Percentiles rank a stretch among this genome's conserved stretches.
These are phyloP conservation scores for Talaromyces sp. DNA, from an alignment of 2,329 filamentous ascomycete genomes.

Conservation along the genomic window DNA sequence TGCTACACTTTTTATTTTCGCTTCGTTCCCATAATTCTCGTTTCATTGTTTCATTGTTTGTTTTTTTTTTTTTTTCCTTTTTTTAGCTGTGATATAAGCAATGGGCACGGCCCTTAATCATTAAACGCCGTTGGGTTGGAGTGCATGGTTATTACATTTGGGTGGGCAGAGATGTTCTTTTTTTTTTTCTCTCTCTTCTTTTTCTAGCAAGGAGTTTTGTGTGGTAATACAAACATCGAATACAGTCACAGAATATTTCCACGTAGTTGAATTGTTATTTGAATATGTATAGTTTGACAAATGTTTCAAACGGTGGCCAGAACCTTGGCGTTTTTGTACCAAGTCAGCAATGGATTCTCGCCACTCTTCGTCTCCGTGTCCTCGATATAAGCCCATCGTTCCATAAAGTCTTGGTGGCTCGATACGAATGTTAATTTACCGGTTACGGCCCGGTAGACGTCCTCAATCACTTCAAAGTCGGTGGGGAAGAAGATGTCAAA, in stretches of 20 bases:
- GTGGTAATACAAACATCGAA: neutral
- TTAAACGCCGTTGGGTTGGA: neutral
- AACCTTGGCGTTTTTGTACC: conserved; percentile 94
- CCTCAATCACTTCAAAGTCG: conserved; percentile 84
- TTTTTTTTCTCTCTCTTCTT: neutral
- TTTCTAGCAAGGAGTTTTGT: neutral
- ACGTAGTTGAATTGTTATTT: neutral
- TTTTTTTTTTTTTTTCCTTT: neutral
- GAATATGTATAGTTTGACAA: neutral
- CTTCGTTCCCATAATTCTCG: neutral
- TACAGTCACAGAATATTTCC: neutral
- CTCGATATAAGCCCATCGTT: conserved; percentile 81
- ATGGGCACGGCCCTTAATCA: neutral
- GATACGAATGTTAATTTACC: conserved; percentile 82
- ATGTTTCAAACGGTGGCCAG: conserved; percentile 69
- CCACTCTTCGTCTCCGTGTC: conserved; percentile 84
- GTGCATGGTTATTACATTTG: neutral
- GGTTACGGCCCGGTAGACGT: conserved; percentile 87
- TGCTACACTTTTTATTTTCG: conserved; percentile 1
- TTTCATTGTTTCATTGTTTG: neutral
- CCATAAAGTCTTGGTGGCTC: conserved; percentile 86
- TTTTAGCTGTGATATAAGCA: neutral
- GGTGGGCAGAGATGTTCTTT: neutral
- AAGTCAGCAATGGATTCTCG: conserved; percentile 85
- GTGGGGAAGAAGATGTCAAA: conserved; percentile 99